Percentiles rank a stretch among this genome's conserved stretches.
Conservation (phyloP, 495 filamentous ascomycete genomes). For the Penicillium nucicola region DNA sequence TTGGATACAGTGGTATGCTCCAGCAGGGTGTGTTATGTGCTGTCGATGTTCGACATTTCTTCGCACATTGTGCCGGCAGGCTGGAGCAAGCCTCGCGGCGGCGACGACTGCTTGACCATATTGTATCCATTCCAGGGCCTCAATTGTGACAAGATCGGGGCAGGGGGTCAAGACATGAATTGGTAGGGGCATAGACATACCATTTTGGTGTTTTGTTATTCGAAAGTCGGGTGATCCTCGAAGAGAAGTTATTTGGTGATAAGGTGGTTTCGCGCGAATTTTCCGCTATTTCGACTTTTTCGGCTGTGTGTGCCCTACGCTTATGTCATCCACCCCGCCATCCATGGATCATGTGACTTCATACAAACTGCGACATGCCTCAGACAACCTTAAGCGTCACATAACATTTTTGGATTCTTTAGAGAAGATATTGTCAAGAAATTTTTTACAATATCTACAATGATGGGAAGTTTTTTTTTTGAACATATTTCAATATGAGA, state of each 20-base stretch:
- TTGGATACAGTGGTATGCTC: not conserved
- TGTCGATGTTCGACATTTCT: too few relatives aligned
- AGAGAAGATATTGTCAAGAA: too few relatives aligned
- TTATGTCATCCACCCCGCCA: conserved; percentile 23
- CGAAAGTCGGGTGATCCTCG: conserved; percentile 60
- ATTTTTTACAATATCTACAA: too few relatives aligned
- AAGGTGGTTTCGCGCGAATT: conserved; percentile 23
- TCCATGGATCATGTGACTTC: conserved; percentile 3
- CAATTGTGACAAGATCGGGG: conserved; percentile 1
- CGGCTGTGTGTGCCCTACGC: conserved; percentile 43
- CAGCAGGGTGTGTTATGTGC: too few relatives aligned
- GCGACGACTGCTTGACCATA: not conserved
- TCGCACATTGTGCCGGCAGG: too few relatives aligned
- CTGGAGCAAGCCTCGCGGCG: not conserved
- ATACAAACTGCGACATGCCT: not conserved
- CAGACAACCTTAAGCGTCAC: too few relatives aligned
- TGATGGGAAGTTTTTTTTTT: not conserved
- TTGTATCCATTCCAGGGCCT: conserved; percentile 11
- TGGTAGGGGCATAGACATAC: conserved; percentile 19
- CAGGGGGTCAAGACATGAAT: not conserved
- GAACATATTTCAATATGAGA: too few relatives aligned
- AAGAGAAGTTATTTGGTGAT: conserved; percentile 47
- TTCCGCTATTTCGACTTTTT: conserved; percentile 28
- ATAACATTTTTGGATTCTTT: too few relatives aligned
- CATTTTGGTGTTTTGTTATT: conserved; percentile 39